Evolutionary conservation across 169 alveolate species (phyloP), one percentile per base, ranked within the genome.

Genomic region (Eimeria tenella): DNA sequence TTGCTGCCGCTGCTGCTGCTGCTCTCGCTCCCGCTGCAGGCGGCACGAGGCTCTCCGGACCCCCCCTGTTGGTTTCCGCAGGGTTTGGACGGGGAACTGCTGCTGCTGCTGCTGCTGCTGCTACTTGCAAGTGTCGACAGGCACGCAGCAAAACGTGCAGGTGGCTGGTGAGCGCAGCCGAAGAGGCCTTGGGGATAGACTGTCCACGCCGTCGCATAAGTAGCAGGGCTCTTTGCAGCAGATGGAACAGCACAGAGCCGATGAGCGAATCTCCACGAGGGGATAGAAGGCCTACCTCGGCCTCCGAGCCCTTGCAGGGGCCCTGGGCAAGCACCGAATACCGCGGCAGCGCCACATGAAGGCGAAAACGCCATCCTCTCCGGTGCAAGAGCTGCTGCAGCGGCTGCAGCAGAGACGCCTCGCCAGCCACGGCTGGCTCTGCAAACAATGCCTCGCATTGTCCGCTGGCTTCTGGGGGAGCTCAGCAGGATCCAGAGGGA

Each of bases 401-500:
- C 31, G 4, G 71, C 71, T 53, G 68, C 53, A 50, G 71, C 71
- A 11, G 88, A 31, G 52, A 50, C 23, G 17, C 52, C 5, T 23
- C 70, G 88, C 88, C 88, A 79, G 31, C 21, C 23, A 19, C 70
- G 70, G 71, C 50, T 21, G 71, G 68, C 52, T 17, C 68, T 23
- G 88, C 21, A 19, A 4, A 50, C 0, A 52, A 79, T n/a, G 88
- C 88, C 1, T 5, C 52, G 71, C 70, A 79, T 5, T 73, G 19
- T 55, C 62, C 17, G 83, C 83, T 73, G 83, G 42, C 42, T 73
- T 79, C 55, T 19, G 21, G 53, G 52, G 71, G 71, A 52, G 70
- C 88, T 79, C 55, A 23, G 21, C 71, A 79, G 71, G 71, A 79
- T 49, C 88, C 88, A 55, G 71, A 23, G 52, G 70, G 70, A 70